These are phyloP conservation scores for Davidsoniella neocaledoniae DNA, from an alignment of 2,329 filamentous ascomycete species.

Conservation along the genomic window DNA sequence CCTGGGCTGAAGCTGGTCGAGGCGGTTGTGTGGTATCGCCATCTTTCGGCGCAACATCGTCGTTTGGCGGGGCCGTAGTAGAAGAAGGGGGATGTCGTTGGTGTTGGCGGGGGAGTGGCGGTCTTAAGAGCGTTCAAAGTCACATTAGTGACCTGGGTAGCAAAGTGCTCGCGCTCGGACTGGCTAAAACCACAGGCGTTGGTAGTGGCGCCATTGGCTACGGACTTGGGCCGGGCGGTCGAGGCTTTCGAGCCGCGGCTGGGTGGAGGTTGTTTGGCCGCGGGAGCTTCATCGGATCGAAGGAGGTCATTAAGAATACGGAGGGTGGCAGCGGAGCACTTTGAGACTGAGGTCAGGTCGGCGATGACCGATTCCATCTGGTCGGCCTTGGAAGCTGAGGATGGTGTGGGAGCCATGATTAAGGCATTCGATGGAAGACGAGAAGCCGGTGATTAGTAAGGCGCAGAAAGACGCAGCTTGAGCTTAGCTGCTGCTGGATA, in stretches of 20 bases:
- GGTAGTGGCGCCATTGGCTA: background rate
- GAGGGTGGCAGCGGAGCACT: constrained; percentile 10
- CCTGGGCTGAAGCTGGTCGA: constrained; percentile 6
- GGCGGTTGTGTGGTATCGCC: constrained; percentile 1
- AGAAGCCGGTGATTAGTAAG: background rate
- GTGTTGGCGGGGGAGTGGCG: constrained; percentile 20
- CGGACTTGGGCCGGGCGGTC: constrained; percentile 21
- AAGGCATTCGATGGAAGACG: background rate
- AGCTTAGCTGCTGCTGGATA: background rate
- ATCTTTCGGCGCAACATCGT: background rate
- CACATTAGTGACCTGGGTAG: constrained; percentile 56
- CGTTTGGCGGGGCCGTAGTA: background rate
- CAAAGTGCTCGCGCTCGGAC: constrained; percentile 48
- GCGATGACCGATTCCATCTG: constrained; percentile 11
- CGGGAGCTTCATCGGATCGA: constrained; percentile 5
- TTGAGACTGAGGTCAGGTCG: constrained; percentile 7
- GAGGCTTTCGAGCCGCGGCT: constrained; percentile 17
- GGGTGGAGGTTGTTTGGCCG: constrained; percentile 3
- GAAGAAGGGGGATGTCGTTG: background rate
- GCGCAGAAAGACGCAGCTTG: background rate
- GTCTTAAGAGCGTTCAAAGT: constrained; percentile 53
- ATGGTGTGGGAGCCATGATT: background rate
- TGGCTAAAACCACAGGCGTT: constrained; percentile 25
- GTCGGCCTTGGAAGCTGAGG: constrained; percentile 4
- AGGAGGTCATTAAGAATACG: constrained; percentile 11